phyloP scores from a whole-genome alignment of 2,329 filamentous ascomycete genomes.

The Colletotrichum scovillei region DNA sequence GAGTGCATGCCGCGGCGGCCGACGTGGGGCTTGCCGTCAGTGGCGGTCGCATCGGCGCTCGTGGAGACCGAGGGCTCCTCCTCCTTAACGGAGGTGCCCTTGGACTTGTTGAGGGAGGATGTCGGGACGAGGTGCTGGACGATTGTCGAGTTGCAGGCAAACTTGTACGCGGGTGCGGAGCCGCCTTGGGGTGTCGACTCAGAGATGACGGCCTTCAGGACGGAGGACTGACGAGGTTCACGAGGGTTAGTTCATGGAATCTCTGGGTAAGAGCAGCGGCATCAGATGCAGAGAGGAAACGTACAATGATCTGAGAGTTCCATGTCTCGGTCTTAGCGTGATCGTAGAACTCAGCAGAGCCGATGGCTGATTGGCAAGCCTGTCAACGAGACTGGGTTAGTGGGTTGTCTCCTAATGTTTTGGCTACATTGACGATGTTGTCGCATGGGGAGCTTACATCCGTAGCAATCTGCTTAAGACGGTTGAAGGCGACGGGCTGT shows the following conservation, averaged over 20 bases:
- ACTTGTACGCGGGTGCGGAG: conserved; percentile 81
- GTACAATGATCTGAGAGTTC: conserved; percentile 94
- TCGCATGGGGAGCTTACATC: conserved; percentile 68
- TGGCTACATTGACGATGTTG: not conserved
- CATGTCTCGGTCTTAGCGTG: conserved; percentile 86
- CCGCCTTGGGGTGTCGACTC: conserved; percentile 72
- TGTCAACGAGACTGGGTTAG: conserved; percentile 48
- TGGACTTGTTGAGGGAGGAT: conserved; percentile 70
- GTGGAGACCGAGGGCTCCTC: conserved; percentile 67
- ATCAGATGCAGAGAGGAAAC: conserved; percentile 39
- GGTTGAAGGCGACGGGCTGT: conserved; percentile 80
- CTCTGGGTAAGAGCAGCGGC: too few relatives aligned
- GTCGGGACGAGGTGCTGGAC: conserved; percentile 89
- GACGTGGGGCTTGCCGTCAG: conserved; percentile 76
- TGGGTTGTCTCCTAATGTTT: conserved; percentile 9
- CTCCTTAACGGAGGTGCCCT: conserved; percentile 59
- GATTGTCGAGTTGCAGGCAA: conserved; percentile 97
- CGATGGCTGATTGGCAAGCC: conserved; percentile 86
- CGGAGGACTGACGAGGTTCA: conserved; percentile 68
- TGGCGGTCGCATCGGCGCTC: conserved; percentile 65
- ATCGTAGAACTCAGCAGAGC: conserved; percentile 82
- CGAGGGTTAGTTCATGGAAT: conserved; percentile 13
- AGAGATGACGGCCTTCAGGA: conserved; percentile 81
- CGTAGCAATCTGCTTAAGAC: conserved; percentile 86
- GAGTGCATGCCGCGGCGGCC: conserved; percentile 92